Conservation (phyloP, 176 grass and related monocot species). For the Aegilops speltoides region DNA sequence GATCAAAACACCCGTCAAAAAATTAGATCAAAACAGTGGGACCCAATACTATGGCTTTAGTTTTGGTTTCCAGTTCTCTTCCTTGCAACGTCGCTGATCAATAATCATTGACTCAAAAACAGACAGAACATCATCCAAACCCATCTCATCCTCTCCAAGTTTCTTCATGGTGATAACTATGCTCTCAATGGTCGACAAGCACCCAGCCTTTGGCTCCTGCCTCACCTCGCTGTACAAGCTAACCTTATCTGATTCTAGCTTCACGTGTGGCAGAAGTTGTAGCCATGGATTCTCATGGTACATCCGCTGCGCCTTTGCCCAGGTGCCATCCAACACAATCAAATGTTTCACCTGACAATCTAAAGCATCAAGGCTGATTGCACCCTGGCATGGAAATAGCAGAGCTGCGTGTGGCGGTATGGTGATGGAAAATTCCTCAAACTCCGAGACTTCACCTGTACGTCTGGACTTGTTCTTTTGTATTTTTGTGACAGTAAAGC, state of each 20-base stretch:
- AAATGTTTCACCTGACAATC: conserved; percentile 35
- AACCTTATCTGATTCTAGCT: conserved; percentile 59
- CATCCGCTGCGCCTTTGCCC: conserved; percentile 88
- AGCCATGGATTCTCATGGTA: conserved; percentile 99
- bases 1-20: not conserved
- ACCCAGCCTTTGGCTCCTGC: conserved; percentile 77
- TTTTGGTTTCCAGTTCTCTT: conserved; percentile 59
- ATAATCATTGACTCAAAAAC: conserved; percentile 89
- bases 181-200: conserved; percentile 93
- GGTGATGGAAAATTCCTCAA: conserved; percentile 68
- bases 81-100: conserved; percentile 76
- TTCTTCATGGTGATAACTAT: conserved; percentile 79
- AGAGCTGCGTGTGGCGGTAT: conserved; percentile 69
- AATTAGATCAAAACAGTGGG: not conserved
- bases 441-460: conserved; percentile 46
- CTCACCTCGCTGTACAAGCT: conserved; percentile 86
- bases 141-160: conserved; percentile 60
- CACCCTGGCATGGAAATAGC: conserved; percentile 74
- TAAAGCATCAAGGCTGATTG: conserved; percentile 59
- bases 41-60: not conserved
- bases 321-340: conserved; percentile 88
- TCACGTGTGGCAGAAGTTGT: conserved; percentile 78
- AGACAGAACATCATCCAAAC: conserved; percentile 66
- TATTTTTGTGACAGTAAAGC: conserved; percentile 64
- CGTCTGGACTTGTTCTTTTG: conserved; percentile 65